Percentiles rank a stretch among this genome's conserved stretches.
Conservation (phyloP, 495 filamentous ascomycete genomes). For the Cercophora newfieldiana region DNA sequence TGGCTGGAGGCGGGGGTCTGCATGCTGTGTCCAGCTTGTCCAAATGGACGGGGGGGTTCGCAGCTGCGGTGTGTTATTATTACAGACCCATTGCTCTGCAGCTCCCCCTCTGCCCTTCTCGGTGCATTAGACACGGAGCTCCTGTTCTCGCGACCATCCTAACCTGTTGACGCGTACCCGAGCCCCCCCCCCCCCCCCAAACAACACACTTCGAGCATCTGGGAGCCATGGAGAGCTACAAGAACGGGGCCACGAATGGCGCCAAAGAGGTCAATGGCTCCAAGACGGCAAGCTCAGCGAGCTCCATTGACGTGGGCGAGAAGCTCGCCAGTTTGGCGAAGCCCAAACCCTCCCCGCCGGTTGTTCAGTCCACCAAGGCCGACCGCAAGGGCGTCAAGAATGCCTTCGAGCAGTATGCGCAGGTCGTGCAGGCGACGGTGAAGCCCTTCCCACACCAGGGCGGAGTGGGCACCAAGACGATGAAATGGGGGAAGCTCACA, state of each 20-base stretch:
- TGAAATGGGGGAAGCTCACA: slow-evolving; percentile 54
- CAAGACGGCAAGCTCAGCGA: neutral
- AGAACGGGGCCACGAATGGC: slow-evolving; percentile 23
- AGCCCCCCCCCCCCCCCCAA: neutral
- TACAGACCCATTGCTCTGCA: too few species aligned
- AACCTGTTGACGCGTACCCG: neutral
- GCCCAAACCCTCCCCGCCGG: slow-evolving; percentile 23
- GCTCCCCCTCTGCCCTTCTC: too few species aligned
- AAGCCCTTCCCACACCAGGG: slow-evolving; percentile 66
- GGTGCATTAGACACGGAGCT: too few species aligned
- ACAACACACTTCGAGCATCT: neutral
- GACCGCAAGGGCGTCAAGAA: slow-evolving; percentile 42
- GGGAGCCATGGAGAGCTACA: slow-evolving; percentile 22
- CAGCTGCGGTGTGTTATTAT: too few species aligned
- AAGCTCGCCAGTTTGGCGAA: slow-evolving; percentile 26
- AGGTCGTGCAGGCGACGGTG: slow-evolving; percentile 63
- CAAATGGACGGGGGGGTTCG: too few species aligned
- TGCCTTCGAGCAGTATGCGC: slow-evolving; percentile 61
- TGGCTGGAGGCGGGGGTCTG: too few species aligned
- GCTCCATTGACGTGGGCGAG: slow-evolving; percentile 16
- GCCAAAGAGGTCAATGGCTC: slow-evolving; percentile 2
- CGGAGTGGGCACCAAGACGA: slow-evolving; percentile 55
- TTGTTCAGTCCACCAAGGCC: slow-evolving; percentile 31
- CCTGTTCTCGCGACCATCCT: neutral
- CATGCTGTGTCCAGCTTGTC: too few species aligned